Percentiles rank a stretch among this genome's conserved stretches.
These are phyloP conservation scores for Penicillium odoratum DNA, from an alignment of 495 filamentous ascomycete species.

Conservation along the genomic window DNA sequence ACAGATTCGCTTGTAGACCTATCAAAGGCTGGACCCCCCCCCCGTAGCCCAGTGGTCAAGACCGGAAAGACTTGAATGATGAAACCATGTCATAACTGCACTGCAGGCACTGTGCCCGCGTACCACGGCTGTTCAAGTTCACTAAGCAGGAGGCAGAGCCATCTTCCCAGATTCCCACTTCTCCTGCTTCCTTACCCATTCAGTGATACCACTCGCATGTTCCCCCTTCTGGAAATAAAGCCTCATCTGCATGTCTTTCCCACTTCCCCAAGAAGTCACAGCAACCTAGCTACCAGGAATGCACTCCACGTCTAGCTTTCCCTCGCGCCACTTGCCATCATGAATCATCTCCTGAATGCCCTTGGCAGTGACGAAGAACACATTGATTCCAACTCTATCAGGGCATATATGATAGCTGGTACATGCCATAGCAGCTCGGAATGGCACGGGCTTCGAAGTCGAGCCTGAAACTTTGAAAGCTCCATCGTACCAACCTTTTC, in stretches of 20 bases:
- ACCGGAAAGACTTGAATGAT: no score
- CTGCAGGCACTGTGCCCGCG: no score
- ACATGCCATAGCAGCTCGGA: slow-evolving; percentile 12
- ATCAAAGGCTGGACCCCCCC: no score
- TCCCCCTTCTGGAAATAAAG: slow-evolving; percentile 25
- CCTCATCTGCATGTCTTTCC: slow-evolving; percentile 6
- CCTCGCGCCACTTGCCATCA: slow-evolving; percentile 11
- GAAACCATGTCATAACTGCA: no score
- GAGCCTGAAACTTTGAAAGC: slow-evolving; percentile 1
- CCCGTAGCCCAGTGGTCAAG: no score
- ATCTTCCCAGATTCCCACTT: slow-evolving; percentile 12
- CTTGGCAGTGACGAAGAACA: slow-evolving; percentile 12
- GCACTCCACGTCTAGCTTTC: slow-evolving; percentile 8
- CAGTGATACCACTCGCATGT: slow-evolving; percentile 16
- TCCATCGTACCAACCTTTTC: slow-evolving; percentile 23
- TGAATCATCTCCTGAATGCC: slow-evolving; percentile 11
- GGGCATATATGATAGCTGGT: slow-evolving; percentile 10
- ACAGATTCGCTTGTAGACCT: no score
- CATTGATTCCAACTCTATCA: slow-evolving; percentile 5
- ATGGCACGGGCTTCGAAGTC: background rate
- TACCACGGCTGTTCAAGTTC: no score
- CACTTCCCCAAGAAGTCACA: slow-evolving; percentile 14
- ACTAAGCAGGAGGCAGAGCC: slow-evolving; percentile 19
- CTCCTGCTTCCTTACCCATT: slow-evolving; percentile 12
- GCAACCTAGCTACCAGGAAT: slow-evolving; percentile 19